Base-by-base conservation (phyloP, 1,284 basidiomycete genomes). In the Naganishia liquefaciens region DNA sequence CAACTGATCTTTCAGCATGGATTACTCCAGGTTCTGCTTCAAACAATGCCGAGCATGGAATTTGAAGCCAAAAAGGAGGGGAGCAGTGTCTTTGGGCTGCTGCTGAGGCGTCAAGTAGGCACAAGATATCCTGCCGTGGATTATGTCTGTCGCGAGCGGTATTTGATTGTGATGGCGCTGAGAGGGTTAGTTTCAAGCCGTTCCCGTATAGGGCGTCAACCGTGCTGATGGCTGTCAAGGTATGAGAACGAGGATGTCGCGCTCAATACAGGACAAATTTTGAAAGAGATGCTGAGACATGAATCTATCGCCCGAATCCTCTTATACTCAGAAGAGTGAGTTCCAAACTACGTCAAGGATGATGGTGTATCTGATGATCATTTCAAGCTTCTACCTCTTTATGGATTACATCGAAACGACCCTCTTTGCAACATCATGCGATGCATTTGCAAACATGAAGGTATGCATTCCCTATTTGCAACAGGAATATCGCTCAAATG, bases 341-440 rank as follows among this genome's bases (percentile, higher is more conserved):
- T 83, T 21, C 9, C 28, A 21, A 7, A 0, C 13, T 55, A 10
- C 13, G 10, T 13, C 33, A 7, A 10, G 4, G 10, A 13, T 37
- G 33, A 37, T 37, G 33, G 33, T 13, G 33, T 37, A 37, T 7
- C 33, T 37, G 33, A 37, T 37, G 2, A 37, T 10, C 7, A 42
- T 25, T 6, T 46, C 27, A 23, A 94, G 93, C 72, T 98, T 99
- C 80, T 99, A 98, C 82, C 89, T 87, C 67, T 99, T 95, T 79
- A 92, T 94, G 10, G 87, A 92, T 73, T 95, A 95, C 79, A 98
- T 99, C 71, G 96, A 99, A 80, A 90, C 89, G 58, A 95, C 94
- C 3, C 97, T 95, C 25, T 99, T 99, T 75, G 95, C 95, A 10
- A 91, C 98, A 68, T 96, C 94, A 0, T 98, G 95, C 72, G 96